Conservation (phyloP, 345 rosid species). For the Xanthoceras sorbifolium region DNA sequence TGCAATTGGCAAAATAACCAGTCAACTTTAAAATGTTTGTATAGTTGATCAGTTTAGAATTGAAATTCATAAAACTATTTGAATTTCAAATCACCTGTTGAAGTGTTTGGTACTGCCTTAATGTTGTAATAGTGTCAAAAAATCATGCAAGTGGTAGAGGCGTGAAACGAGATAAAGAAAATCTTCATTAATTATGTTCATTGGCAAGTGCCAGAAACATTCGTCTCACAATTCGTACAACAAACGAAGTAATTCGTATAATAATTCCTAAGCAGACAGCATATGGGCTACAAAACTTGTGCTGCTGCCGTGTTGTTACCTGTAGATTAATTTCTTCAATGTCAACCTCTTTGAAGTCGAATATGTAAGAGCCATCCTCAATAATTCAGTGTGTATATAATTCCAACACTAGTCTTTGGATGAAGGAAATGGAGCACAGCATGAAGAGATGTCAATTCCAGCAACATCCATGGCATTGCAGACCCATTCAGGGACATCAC, state of each 20-base stretch:
- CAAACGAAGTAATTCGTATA: background rate
- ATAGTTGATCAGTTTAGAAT: background rate
- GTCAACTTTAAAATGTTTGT: no score
- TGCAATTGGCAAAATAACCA: no score
- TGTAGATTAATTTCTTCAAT: slow-evolving; percentile 20
- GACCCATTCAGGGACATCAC: slow-evolving; percentile 81
- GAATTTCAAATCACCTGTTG: background rate
- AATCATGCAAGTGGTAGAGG: background rate
- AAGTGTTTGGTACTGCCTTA: background rate
- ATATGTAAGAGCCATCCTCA: background rate
- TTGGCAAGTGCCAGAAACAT: background rate
- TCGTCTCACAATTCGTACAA: background rate
- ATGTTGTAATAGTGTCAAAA: background rate
- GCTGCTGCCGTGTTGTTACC: slow-evolving; percentile 26
- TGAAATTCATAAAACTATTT: background rate
- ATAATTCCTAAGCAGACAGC: slow-evolving; percentile 24
- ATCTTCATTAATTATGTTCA: background rate
- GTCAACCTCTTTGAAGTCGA: background rate
- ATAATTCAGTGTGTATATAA: background rate
- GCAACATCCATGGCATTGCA: slow-evolving; percentile 89
- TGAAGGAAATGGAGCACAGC: slow-evolving; percentile 41
- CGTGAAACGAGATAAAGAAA: background rate
- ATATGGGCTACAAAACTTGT: slow-evolving; percentile 40
- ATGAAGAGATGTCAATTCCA: slow-evolving; percentile 63
- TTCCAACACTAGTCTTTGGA: slow-evolving; percentile 12